Evolutionary conservation across 1,284 basidiomycete species (phyloP).

Genomic region (Malassezia dermatis): DNA sequence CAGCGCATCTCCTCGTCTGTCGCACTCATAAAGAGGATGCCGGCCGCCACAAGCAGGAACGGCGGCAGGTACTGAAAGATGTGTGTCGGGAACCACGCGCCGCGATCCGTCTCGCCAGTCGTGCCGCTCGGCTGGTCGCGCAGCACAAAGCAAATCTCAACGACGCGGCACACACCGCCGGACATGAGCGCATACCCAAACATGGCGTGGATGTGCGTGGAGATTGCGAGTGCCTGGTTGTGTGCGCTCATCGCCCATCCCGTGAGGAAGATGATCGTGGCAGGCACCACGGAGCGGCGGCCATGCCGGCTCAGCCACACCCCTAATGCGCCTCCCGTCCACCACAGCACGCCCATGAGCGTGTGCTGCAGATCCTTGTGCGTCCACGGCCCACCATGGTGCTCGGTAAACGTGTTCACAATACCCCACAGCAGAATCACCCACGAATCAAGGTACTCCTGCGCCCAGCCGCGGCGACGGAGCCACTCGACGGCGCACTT

Average conservation of each 20-base stretch:
- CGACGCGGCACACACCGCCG: constrained; percentile 68
- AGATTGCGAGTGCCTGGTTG: constrained; percentile 61
- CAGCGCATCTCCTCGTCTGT: constrained; percentile 46
- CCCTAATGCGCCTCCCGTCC: constrained; percentile 78
- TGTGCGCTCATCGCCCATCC: constrained; percentile 94
- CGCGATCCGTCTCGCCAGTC: constrained; percentile 1
- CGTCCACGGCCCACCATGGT: constrained; percentile 51
- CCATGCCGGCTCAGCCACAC: constrained; percentile 75
- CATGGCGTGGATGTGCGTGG: constrained; percentile 61
- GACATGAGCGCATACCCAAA: constrained; percentile 79
- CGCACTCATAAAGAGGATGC: constrained; percentile 45
- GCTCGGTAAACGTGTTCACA: constrained; percentile 86
- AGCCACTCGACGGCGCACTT: constrained; percentile 76
- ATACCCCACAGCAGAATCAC: constrained; percentile 72
- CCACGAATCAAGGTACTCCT: constrained; percentile 83
- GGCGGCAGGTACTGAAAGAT: constrained; percentile 40
- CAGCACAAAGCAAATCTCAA: constrained; percentile 72
- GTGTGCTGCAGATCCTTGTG: constrained; percentile 93
- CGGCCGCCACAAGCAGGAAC: constrained; percentile 34
- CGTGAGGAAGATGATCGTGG: constrained; percentile 58
- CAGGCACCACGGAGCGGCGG: constrained; percentile 71
- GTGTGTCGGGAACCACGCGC: constrained; percentile 11
- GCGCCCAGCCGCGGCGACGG: constrained; percentile 52
- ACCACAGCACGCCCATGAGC: constrained; percentile 57
- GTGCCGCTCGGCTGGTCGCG: constrained; percentile 47